phyloP scores from a whole-genome alignment of 2,329 filamentous ascomycete species.

The Fusarium multiceps region DNA sequence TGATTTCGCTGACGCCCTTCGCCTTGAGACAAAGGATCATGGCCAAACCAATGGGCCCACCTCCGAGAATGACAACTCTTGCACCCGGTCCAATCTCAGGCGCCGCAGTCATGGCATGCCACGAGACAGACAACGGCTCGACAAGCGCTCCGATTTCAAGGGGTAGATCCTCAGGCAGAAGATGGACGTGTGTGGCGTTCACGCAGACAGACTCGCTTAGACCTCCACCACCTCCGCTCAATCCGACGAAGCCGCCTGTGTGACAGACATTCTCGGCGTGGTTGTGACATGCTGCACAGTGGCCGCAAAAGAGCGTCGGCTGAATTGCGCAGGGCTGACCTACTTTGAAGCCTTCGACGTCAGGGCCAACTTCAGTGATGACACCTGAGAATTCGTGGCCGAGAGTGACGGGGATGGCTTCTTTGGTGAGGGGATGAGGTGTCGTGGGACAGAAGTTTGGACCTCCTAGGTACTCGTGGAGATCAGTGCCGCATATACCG shows the following conservation, averaged over 20 bases:
- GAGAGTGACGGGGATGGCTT: slow-evolving; percentile 67
- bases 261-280: slow-evolving; percentile 69
- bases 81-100: slow-evolving; percentile 55
- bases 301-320: slow-evolving; percentile 68
- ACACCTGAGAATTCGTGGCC: slow-evolving; percentile 74
- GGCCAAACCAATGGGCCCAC: slow-evolving; percentile 61
- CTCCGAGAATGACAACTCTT: slow-evolving; percentile 61
- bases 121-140: slow-evolving; percentile 63
- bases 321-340: slow-evolving; percentile 70
- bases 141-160: slow-evolving; percentile 64
- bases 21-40: slow-evolving; percentile 60
- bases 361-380: slow-evolving; percentile 67
- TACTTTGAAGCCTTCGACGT: slow-evolving; percentile 58
- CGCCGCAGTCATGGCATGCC: slow-evolving; percentile 58
- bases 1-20: slow-evolving; percentile 59
- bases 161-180: slow-evolving; percentile 61
- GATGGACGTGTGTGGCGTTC: slow-evolving; percentile 59
- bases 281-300: slow-evolving; percentile 65
- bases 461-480: slow-evolving; percentile 50
- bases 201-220: slow-evolving; percentile 66
- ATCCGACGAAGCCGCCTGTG: slow-evolving; percentile 51
- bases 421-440: slow-evolving; percentile 68
- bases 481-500: slow-evolving; percentile 61
- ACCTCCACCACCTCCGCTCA: slow-evolving; percentile 62
- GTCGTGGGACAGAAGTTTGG: slow-evolving; percentile 56